Percentiles rank a stretch among this genome's conserved stretches.
phyloP scores from a whole-genome alignment of 1,284 basidiomycete genomes.

The Calocybe gambosa region DNA sequence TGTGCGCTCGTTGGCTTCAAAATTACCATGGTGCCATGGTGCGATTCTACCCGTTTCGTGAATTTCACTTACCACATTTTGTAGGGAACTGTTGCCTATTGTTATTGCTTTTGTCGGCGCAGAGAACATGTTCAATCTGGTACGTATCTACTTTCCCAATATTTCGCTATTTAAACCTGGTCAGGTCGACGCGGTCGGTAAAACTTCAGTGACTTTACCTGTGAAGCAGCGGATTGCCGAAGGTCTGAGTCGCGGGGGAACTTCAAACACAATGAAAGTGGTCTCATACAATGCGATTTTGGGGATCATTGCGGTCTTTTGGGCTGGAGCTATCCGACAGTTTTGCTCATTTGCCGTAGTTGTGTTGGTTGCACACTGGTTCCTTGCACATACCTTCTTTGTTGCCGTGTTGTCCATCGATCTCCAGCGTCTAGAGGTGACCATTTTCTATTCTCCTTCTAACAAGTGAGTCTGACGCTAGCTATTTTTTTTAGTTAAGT shows the following conservation, averaged over 20 bases:
- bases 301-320: constrained; percentile 72
- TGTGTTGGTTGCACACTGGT: constrained; percentile 94
- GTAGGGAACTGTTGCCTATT: constrained; percentile 82
- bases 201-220: constrained; percentile 83
- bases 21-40: constrained; percentile 87
- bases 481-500: constrained; percentile 48
- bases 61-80: constrained; percentile 4
- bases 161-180: background rate
- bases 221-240: constrained; percentile 91
- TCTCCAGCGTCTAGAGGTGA: constrained; percentile 80
- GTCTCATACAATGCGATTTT: constrained; percentile 83
- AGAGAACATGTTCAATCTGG: constrained; percentile 96
- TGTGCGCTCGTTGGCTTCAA: constrained; percentile 82
- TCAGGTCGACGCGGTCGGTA: constrained; percentile 86
- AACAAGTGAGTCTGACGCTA: background rate
- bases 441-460: constrained; percentile 23
- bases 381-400: constrained; percentile 90
- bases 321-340: constrained; percentile 81
- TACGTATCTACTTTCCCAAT: constrained; percentile 31
- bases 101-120: constrained; percentile 94
- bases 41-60: constrained; percentile 18
- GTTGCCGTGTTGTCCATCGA: constrained; percentile 87
- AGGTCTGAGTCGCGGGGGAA: constrained; percentile 83
- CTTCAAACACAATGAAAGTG: constrained; percentile 89
- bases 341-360: constrained; percentile 94